phyloP scores from a whole-genome alignment of 2,329 filamentous ascomycete species.

The Torrubiellomyces zombiae region DNA sequence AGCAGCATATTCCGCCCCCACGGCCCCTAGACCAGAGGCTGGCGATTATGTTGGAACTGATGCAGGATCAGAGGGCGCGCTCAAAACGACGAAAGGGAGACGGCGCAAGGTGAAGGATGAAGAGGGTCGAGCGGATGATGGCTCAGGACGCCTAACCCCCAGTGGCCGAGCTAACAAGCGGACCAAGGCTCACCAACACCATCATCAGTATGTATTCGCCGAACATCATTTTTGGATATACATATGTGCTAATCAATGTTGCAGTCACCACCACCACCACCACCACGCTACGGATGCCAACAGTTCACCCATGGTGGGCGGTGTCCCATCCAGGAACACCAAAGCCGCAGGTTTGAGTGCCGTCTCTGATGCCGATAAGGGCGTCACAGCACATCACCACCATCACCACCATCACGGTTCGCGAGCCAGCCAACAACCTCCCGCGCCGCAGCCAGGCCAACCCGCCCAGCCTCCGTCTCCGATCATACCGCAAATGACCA shows the following conservation, averaged over 20 bases:
- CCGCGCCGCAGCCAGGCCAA: slow-evolving; percentile 8
- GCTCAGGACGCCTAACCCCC: slow-evolving; percentile 44
- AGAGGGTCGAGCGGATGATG: slow-evolving; percentile 51
- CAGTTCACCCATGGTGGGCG: slow-evolving; percentile 23
- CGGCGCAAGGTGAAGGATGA: slow-evolving; percentile 65
- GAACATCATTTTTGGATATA: slow-evolving; percentile 1
- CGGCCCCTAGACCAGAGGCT: slow-evolving; percentile 35
- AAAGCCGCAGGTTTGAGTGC: too few relatives aligned
- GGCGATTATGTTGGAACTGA: slow-evolving; percentile 27
- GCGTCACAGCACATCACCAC: slow-evolving; percentile 31
- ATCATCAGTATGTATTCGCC: slow-evolving; percentile 51
- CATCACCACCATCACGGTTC: slow-evolving; percentile 29
- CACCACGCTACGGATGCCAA: slow-evolving; percentile 33
- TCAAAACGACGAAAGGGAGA: slow-evolving; percentile 33
- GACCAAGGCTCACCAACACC: slow-evolving; percentile 47
- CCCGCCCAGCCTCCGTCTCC: slow-evolving; percentile 11
- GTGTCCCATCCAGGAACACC: slow-evolving; percentile 29
- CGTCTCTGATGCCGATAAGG: slow-evolving; percentile 25
- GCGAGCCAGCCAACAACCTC: slow-evolving; percentile 15
- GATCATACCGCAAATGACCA: slow-evolving; percentile 38
- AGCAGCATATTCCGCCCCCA: slow-evolving; percentile 4
- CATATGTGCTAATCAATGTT: slow-evolving; percentile 7
- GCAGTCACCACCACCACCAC: slow-evolving; percentile 39
- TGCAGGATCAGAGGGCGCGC: slow-evolving; percentile 20
- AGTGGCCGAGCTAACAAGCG: slow-evolving; percentile 46